A percentile compares a stretch with the other conserved stretches of the same genome.
Conservation (phyloP, 2,329 filamentous ascomycete genomes). For the Fusarium clavum region DNA sequence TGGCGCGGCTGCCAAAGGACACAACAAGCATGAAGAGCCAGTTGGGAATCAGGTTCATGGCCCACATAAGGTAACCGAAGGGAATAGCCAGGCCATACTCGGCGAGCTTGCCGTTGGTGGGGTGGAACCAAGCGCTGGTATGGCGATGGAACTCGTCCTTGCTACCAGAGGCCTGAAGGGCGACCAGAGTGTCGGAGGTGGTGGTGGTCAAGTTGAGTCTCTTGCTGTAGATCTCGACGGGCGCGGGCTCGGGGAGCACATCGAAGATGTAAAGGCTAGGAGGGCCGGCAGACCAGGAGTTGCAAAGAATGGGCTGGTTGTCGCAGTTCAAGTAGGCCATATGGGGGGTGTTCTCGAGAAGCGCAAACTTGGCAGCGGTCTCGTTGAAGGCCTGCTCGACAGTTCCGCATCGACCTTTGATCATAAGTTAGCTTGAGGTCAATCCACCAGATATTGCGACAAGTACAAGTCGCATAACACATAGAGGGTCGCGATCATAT, state of each 20-base stretch:
- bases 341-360: slow-evolving; percentile 71
- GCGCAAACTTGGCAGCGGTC: slow-evolving; percentile 72
- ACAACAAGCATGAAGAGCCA: slow-evolving; percentile 84
- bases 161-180: slow-evolving; percentile 64
- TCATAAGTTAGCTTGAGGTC: slow-evolving; percentile 35
- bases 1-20: slow-evolving; percentile 76
- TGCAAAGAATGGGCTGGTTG: slow-evolving; percentile 78
- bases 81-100: slow-evolving; percentile 72
- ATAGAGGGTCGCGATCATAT: background rate
- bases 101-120: slow-evolving; percentile 75
- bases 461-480: background rate
- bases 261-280: slow-evolving; percentile 76
- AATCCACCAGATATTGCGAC: background rate
- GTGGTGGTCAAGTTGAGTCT: slow-evolving; percentile 77
- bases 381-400: slow-evolving; percentile 75
- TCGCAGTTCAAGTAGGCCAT: slow-evolving; percentile 81
- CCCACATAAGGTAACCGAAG: slow-evolving; percentile 75
- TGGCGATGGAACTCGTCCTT: slow-evolving; percentile 62
- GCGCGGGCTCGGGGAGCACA: slow-evolving; percentile 72
- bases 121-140: slow-evolving; percentile 75
- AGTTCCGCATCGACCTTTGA: slow-evolving; percentile 70
- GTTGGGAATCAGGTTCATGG: slow-evolving; percentile 73
- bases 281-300: slow-evolving; percentile 74
- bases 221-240: slow-evolving; percentile 73
- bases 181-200: slow-evolving; percentile 71